phyloP scores from a whole-genome alignment of 176 grass and related monocot species.

The Carex parvula region DNA sequence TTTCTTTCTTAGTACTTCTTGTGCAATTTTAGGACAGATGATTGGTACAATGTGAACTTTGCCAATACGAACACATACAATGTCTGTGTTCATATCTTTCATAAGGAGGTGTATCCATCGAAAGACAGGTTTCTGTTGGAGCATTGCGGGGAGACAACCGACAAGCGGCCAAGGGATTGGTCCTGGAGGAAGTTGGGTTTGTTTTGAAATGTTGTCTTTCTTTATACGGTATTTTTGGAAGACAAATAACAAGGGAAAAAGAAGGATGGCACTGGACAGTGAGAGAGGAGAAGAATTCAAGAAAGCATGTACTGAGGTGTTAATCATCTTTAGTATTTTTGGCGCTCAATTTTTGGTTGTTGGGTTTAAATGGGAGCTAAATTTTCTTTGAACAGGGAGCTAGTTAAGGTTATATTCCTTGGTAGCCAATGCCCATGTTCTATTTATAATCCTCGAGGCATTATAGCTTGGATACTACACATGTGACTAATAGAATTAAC shows the following conservation, averaged over 20 bases:
- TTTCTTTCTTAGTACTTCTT: constrained; percentile 47
- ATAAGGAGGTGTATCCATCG: constrained; percentile 45
- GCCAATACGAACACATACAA: constrained; percentile 46
- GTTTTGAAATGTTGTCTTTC: not conserved
- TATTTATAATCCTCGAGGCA: too few relatives aligned
- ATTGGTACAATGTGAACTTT: constrained; percentile 38
- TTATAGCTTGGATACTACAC: too few relatives aligned
- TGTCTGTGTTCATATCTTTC: constrained; percentile 14
- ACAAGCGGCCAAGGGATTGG: constrained; percentile 31
- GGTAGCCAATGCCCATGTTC: too few relatives aligned
- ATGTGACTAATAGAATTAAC: too few relatives aligned
- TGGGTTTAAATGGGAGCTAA: not conserved
- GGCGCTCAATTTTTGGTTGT: not conserved
- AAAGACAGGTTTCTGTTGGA: constrained; percentile 35
- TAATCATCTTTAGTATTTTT: not conserved
- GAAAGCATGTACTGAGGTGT: not conserved
- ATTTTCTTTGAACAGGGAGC: not conserved
- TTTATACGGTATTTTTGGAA: not conserved
- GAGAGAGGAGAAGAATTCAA: not conserved
- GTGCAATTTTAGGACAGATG: constrained; percentile 31
- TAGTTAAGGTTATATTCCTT: too few relatives aligned
- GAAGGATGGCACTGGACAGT: not conserved
- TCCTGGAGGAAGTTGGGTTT: constrained; percentile 32
- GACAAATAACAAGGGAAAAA: not conserved
- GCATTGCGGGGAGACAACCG: constrained; percentile 43